phyloP scores from a whole-genome alignment of 805 yeast genomes.

The Osmozyma mogii region DNA sequence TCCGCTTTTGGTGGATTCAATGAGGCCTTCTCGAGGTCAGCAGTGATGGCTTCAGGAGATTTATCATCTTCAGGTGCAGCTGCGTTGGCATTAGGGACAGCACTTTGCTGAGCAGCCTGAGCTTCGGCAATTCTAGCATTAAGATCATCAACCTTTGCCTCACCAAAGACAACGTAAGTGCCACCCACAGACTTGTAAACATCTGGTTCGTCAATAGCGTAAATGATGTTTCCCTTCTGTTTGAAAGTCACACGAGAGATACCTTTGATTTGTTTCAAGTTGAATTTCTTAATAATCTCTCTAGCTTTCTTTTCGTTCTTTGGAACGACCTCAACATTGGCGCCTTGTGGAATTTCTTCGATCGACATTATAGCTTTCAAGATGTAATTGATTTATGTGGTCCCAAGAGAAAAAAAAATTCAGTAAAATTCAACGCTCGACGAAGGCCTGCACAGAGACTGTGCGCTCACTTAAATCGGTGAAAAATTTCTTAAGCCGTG shows the following conservation, averaged over 20 bases:
- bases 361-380: slow-evolving; percentile 39
- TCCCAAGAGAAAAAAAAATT: too few species aligned
- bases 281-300: slow-evolving; percentile 78
- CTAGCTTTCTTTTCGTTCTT: slow-evolving; percentile 96
- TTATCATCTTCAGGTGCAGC: slow-evolving; percentile 40
- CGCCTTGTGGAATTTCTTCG: slow-evolving; percentile 72
- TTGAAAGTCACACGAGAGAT: slow-evolving; percentile 93
- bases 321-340: slow-evolving; percentile 72
- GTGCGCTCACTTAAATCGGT: too few species aligned
- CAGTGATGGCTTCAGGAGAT: slow-evolving; percentile 74
- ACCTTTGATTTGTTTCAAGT: slow-evolving; percentile 85
- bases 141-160: slow-evolving; percentile 93
- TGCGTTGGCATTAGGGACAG: slow-evolving; percentile 36
- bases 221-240: slow-evolving; percentile 84
- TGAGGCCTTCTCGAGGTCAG: slow-evolving; percentile 69
- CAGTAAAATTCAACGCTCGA: too few species aligned
- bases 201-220: slow-evolving; percentile 89
- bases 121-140: slow-evolving; percentile 80
- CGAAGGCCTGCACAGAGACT: too few species aligned
- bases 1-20: slow-evolving; percentile 35
- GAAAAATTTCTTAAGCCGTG: too few species aligned
- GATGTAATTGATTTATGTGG: too few species aligned
- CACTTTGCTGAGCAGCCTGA: slow-evolving; percentile 63
- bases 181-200: slow-evolving; percentile 92
- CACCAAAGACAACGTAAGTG: slow-evolving; percentile 95